Evolutionary conservation across 2,329 filamentous ascomycete genomes (phyloP), one percentile per base, ranked within the genome.

Genomic region (Harringtonia aguacate): DNA sequence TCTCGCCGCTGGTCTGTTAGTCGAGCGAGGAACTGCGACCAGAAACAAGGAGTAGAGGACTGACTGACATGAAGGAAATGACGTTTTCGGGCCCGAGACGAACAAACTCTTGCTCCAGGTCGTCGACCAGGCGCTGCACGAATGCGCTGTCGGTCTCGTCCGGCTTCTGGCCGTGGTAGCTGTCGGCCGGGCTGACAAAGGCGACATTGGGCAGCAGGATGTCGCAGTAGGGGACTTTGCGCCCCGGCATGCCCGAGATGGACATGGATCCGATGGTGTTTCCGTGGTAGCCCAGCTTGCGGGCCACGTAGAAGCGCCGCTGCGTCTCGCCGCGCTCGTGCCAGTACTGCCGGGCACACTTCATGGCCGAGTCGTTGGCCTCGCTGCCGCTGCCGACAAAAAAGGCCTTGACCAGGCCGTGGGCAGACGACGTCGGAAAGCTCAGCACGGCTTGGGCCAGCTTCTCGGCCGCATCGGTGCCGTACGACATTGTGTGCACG

Each of bases 221-320:
- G 2, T 70, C 68, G 45, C 73, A 64, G 51, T 77, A 87, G 2
- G 73, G 66, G 3, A 63, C 64, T 49, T 78, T 70, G 20, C 83
- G 69, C 6, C 67, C 63, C n/a, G 69, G 58, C 56, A 85, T 77
- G 2, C 77, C 76, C 27, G 79, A 74, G 9, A 78, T 59, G 0
- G 70, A 67, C 17, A 86, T 61, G 2, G 79, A 68, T 2, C 78
- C 80, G 1, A 86, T 58, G 0, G 82, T 86, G 24, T 72, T 78
- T 7, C 84, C 84, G 52, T 88, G 84, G 53, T 84, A 88, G 12
- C 77, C 81, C 20, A 77, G 69, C 27, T 74, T 62, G 15, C 83
- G 71, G 7, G 77, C 68, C 52, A 88, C 83, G 60, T 82, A 83
- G 39, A 72, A 68, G 1, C 65, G 66, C 3, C 81, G 69, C 39